phyloP scores from a whole-genome alignment of 2,329 filamentous ascomycete genomes.

The Paecilomyces variotii region DNA sequence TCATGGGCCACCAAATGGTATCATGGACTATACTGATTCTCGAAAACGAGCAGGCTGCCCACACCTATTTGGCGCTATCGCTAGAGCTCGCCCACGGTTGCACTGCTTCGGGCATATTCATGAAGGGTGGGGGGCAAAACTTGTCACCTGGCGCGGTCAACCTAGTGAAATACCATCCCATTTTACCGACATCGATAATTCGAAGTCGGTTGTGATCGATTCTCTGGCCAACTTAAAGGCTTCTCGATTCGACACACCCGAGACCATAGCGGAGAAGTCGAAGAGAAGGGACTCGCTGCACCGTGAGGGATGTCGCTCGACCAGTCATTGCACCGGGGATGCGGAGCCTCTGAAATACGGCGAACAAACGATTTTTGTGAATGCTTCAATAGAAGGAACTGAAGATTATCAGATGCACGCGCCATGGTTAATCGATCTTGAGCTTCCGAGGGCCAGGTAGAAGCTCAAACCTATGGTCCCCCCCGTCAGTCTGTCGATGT shows the following conservation, averaged over 20 bases:
- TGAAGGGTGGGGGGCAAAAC: conserved; percentile 50
- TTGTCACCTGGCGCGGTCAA: conserved; percentile 44
- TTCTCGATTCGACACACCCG: background rate
- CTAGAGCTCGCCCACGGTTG: conserved; percentile 23
- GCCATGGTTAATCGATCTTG: background rate
- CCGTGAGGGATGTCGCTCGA: conserved; percentile 18
- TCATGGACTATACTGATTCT: conserved; percentile 39
- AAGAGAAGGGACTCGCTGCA: background rate
- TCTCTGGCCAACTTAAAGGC: conserved; percentile 4
- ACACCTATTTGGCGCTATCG: conserved; percentile 22
- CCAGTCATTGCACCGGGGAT: conserved; percentile 34
- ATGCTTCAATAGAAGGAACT: conserved; percentile 47
- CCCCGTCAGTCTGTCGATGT: background rate
- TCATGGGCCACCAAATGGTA: conserved; percentile 47
- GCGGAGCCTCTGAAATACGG: conserved; percentile 26
- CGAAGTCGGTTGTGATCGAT: conserved; percentile 28
- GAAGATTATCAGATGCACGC: background rate
- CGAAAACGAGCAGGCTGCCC: conserved; percentile 24
- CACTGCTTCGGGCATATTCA: conserved; percentile 38
- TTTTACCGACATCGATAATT: conserved; percentile 41
- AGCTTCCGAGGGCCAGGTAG: background rate
- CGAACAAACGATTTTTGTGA: conserved; percentile 52
- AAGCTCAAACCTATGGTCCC: background rate
- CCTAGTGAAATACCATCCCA: conserved; percentile 31
- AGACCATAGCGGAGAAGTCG: background rate